These are phyloP conservation scores for Aspergillus tanneri DNA, from an alignment of 2,329 filamentous ascomycete genomes.

Conservation along the genomic window DNA sequence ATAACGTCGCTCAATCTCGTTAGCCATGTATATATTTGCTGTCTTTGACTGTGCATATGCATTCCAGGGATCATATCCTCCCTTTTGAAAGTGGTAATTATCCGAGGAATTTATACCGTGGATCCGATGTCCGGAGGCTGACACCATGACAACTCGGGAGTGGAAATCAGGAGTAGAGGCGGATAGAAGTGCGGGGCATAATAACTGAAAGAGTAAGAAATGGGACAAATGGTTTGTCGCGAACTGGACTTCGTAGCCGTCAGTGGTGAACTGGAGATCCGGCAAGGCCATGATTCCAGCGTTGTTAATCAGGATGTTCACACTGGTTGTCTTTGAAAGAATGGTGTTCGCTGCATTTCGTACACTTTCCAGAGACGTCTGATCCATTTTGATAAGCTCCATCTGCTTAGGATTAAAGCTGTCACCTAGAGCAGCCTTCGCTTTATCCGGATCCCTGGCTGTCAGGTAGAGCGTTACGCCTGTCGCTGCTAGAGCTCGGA, in stretches of 20 bases:
- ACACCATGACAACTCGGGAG: constrained; percentile 51
- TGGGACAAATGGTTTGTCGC: constrained; percentile 53
- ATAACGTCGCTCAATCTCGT: constrained; percentile 53
- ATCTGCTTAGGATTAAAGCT: neutral
- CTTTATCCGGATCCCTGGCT: constrained; percentile 37
- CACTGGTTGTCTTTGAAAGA: constrained; percentile 9
- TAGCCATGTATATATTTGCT: constrained; percentile 55
- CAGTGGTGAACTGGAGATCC: constrained; percentile 37
- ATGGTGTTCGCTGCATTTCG: constrained; percentile 6
- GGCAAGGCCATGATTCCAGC: constrained; percentile 44
- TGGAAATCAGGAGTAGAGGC: constrained; percentile 36
- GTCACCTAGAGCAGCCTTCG: constrained; percentile 25
- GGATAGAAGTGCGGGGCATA: constrained; percentile 35
- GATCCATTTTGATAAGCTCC: constrained; percentile 17
- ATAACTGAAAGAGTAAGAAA: constrained; percentile 54
- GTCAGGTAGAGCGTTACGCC: constrained; percentile 37
- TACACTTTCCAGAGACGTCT: neutral
- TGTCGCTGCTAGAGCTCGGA: constrained; percentile 43
- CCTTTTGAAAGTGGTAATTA: constrained; percentile 42
- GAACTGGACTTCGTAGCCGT: constrained; percentile 51
- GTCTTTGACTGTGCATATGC: constrained; percentile 54
- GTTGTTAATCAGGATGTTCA: constrained; percentile 42
- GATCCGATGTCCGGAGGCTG: constrained; percentile 46
- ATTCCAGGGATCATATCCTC: constrained; percentile 33
- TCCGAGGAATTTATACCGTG: constrained; percentile 31